Evolutionary conservation across 805 yeast species (phyloP), one percentile per base, ranked within the genome.

Genomic region (Lipomyces orientalis): DNA sequence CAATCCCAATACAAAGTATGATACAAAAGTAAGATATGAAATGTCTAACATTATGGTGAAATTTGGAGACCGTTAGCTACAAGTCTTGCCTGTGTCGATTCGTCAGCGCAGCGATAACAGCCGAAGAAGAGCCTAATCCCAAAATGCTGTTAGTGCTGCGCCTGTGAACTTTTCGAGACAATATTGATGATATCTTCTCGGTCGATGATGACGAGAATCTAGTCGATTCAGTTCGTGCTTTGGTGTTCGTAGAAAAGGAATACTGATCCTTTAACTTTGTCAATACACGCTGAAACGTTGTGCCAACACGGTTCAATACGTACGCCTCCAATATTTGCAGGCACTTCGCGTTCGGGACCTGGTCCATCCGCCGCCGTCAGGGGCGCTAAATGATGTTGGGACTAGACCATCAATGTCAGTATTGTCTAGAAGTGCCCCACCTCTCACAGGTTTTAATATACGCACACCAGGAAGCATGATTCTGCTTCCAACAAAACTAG

Each of bases 21-120:
- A 43, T 43, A 43, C 25, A 25, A 25, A 25, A n/a, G n/a, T n/a
- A n/a, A n/a, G n/a, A n/a, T n/a, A n/a, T n/a, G 16, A 43, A 35
- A 43, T 43, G 49, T 43, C 49, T n/a, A 43, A 16, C 14, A 35
- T 10, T 43, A 14, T 16, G 49, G 19, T 19, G 16, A 39, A 16
- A 25, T 25, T 25, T 25, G 29, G 29, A 25, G 3, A 25, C 29
- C 29, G 29, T 16, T 43, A 7, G n/a, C 49, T 39, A 39, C 16
- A 39, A 16, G 16, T n/a, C 49, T 16, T 43, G 49, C 49, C 55
- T 4, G 34, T 52, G 55, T 25, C 55, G 55, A 52, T 52, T 22
- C 22, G 55, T 31, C 22, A 31, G n/a, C 12, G 34, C 34, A 2
- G 55, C 55, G 29, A 31, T 52, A 49, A 22, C 9, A 2, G 54